Percentiles rank a stretch among this genome's conserved stretches.
Evolutionary conservation across 2,329 filamentous ascomycete genomes (phyloP).

Genomic region (Zasmidium angulare): DNA sequence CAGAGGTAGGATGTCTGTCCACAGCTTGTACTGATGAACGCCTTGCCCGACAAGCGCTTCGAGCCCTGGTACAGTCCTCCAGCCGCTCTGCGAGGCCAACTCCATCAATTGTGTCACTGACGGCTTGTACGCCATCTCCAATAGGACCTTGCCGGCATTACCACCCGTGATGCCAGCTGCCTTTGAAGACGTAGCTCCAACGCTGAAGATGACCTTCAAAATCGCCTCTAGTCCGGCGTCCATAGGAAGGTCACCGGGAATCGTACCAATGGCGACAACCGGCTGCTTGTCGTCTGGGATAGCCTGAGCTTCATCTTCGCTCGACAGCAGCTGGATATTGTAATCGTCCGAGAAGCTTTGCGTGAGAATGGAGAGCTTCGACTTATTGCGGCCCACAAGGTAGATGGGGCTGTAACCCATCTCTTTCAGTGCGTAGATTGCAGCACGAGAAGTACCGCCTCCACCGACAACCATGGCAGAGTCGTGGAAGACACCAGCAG

Average conservation of each 20-base stretch:
- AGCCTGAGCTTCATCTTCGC: conserved; percentile 50
- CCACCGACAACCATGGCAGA: conserved; percentile 83
- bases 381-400: conserved; percentile 72
- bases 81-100: conserved; percentile 71
- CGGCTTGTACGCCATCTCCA: conserved; percentile 98
- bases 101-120: conserved; percentile 79
- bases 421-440: conserved; percentile 80
- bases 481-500: conserved; percentile 35
- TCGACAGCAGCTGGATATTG: conserved; percentile 64
- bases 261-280: conserved; percentile 79
- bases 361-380: conserved; percentile 67
- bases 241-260: conserved; percentile 83
- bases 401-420: conserved; percentile 87
- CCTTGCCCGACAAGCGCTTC: conserved; percentile 89
- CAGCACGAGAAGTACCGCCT: conserved; percentile 87
- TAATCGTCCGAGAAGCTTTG: conserved; percentile 72
- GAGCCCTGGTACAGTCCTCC: conserved; percentile 80
- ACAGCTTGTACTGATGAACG: conserved; percentile 72
- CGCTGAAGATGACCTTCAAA: conserved; percentile 56
- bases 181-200: conserved; percentile 46
- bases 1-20: conserved; percentile 77
- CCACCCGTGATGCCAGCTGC: conserved; percentile 32
- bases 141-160: conserved; percentile 59
- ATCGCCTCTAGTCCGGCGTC: conserved; percentile 68
- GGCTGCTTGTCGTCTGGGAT: conserved; percentile 54